Conservation (phyloP, 164 flowering plant species). For the Platanus orientalis region DNA sequence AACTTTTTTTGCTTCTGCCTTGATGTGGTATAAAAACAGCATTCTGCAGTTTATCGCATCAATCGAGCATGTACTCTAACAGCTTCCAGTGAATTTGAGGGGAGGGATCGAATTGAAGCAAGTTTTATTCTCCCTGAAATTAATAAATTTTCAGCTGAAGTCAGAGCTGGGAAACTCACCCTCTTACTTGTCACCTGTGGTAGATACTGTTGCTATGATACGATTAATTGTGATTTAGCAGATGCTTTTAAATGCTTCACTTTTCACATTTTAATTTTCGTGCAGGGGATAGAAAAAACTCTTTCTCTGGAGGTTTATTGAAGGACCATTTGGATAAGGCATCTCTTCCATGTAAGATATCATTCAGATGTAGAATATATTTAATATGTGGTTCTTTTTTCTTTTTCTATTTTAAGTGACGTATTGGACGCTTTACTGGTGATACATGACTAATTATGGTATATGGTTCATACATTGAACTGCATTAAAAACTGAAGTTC, state of each 20-base stretch:
- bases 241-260: background rate
- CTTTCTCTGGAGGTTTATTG: constrained; percentile 14
- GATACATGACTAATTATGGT: background rate
- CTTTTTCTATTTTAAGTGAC: too few species aligned
- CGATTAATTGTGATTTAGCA: background rate
- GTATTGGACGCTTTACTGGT: background rate
- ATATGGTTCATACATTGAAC: background rate
- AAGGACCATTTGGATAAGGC: constrained; percentile 25
- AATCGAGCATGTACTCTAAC: constrained; percentile 44
- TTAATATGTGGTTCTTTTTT: too few species aligned
- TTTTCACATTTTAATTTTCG: constrained; percentile 3
- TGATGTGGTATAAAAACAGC: constrained; percentile 27
- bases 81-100: constrained; percentile 32
- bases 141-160: constrained; percentile 50
- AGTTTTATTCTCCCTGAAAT: constrained; percentile 69
- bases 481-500: too few species aligned
- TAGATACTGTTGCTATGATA: constrained; percentile 21
- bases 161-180: constrained; percentile 47
- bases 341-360: constrained; percentile 29
- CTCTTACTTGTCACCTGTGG: constrained; percentile 71
- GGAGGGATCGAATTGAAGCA: constrained; percentile 40
- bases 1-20: background rate
- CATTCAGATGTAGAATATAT: background rate
- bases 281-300: constrained; percentile 35
- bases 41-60: constrained; percentile 41